Evolutionary conservation across 1,284 basidiomycete genomes (phyloP).

Genomic region (Cystobasidium sp.): DNA sequence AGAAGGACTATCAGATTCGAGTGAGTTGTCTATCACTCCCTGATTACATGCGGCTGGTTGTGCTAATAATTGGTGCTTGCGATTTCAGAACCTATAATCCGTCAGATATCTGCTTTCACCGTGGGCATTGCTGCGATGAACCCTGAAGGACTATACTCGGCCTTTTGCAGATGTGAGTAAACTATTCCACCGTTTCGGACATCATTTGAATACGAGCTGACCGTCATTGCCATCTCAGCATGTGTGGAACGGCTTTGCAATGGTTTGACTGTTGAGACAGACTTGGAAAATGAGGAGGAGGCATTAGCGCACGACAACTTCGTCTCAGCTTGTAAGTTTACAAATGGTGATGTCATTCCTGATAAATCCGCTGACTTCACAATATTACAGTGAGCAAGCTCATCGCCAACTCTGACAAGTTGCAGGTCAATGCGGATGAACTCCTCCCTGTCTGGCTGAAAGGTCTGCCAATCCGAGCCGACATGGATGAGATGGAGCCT

Average conservation of each 20-base stretch:
- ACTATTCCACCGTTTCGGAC: background rate
- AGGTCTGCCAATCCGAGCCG: constrained; percentile 16
- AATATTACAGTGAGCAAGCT: constrained; percentile 30
- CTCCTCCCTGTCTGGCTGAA: constrained; percentile 28
- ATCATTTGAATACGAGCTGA: background rate
- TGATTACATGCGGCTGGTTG: too few species aligned
- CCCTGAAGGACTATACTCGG: constrained; percentile 25
- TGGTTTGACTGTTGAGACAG: background rate
- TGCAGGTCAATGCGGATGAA: background rate
- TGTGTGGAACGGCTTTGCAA: constrained; percentile 15
- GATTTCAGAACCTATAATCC: constrained; percentile 17
- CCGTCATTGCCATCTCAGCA: constrained; percentile 4
- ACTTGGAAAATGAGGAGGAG: constrained; percentile 8
- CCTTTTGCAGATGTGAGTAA: constrained; percentile 26
- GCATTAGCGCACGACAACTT: constrained; percentile 34
- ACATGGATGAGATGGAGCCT: constrained; percentile 33
- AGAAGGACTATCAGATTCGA: background rate
- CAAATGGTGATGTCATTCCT: background rate
- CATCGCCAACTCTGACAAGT: background rate
- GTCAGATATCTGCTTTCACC: constrained; percentile 27
- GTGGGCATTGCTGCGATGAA: constrained; percentile 35
- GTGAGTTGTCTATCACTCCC: background rate
- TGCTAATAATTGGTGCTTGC: background rate
- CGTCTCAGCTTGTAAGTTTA: constrained; percentile 33
- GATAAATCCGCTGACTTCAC: background rate